phyloP scores from a whole-genome alignment of 495 filamentous ascomycete species.

The Aspergillus asperescens region DNA sequence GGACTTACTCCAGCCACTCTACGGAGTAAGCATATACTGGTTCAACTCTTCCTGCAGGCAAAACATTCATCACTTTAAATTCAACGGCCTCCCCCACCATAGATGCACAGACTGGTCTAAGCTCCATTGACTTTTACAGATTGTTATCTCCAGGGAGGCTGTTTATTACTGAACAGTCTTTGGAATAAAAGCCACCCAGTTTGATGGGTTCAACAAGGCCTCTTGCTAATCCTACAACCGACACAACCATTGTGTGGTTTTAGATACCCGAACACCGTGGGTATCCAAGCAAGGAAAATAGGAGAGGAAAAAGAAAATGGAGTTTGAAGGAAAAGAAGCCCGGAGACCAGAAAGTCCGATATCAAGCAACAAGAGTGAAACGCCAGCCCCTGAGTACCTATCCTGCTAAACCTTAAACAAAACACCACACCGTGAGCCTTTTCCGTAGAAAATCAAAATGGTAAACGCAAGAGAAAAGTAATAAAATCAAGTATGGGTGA shows the following conservation, averaged over 20 bases:
- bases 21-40: no score
- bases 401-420: constrained; percentile 35
- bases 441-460: constrained; percentile 23
- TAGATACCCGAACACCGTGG: constrained; percentile 25
- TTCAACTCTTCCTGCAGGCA: no score
- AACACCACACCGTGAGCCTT: constrained; percentile 43
- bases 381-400: constrained; percentile 34
- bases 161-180: no score
- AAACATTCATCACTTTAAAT: no score
- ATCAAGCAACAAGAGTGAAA: constrained; percentile 26
- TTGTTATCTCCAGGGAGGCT: no score
- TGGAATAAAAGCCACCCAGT: no score
- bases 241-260: constrained; percentile 14
- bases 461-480: constrained; percentile 15
- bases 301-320: constrained; percentile 15
- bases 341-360: constrained; percentile 21
- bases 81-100: no score
- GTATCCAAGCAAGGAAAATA: constrained; percentile 29
- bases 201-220: no score
- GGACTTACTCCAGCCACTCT: no score
- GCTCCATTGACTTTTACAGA: no score
- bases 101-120: no score
- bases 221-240: constrained; percentile 38
- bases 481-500: constrained; percentile 11
- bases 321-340: constrained; percentile 15